A percentile compares a stretch with the other conserved stretches of the same genome.
These are phyloP conservation scores for Geoglossum glabrum DNA, from an alignment of 495 filamentous ascomycete species.

Conservation along the genomic window DNA sequence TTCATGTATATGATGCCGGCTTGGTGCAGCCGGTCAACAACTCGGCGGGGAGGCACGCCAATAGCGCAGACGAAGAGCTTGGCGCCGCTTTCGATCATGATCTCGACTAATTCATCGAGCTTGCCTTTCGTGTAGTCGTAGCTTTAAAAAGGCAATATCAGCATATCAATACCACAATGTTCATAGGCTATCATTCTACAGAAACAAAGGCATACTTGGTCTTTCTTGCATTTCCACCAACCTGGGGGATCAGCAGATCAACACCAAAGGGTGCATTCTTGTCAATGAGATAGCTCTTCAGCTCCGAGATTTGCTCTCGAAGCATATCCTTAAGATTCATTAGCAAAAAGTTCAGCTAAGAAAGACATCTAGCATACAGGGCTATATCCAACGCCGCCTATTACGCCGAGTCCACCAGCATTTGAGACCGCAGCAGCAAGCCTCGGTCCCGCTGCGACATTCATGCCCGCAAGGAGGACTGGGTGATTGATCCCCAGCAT, in stretches of 20 bases:
- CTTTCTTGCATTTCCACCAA: slow-evolving; percentile 82
- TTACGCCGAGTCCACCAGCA: slow-evolving; percentile 87
- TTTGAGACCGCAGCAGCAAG: slow-evolving; percentile 94
- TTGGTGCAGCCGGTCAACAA: slow-evolving; percentile 78
- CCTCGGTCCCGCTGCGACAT: slow-evolving; percentile 93
- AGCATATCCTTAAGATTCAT: slow-evolving; percentile 52
- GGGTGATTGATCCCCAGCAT: slow-evolving; percentile 96
- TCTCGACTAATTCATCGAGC: slow-evolving; percentile 73
- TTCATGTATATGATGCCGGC: slow-evolving; percentile 93
- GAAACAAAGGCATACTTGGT: slow-evolving; percentile 44
- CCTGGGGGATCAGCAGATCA: slow-evolving; percentile 82
- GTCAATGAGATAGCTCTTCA: slow-evolving; percentile 75
- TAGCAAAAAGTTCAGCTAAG: not conserved
- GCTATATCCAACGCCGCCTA: slow-evolving; percentile 91
- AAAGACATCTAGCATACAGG: slow-evolving; percentile 26
- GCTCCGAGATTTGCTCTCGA: slow-evolving; percentile 77
- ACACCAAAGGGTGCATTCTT: slow-evolving; percentile 99
- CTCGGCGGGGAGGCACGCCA: slow-evolving; percentile 71
- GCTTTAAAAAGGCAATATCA: slow-evolving; percentile 25
- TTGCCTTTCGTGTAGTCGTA: slow-evolving; percentile 99
- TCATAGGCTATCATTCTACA: not conserved
- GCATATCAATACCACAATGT: no score
- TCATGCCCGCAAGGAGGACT: slow-evolving; percentile 92
- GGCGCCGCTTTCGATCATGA: slow-evolving; percentile 77
- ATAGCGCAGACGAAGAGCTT: slow-evolving; percentile 93